phyloP scores from a whole-genome alignment of 2,329 filamentous ascomycete species.

The Botryotinia globosa region DNA sequence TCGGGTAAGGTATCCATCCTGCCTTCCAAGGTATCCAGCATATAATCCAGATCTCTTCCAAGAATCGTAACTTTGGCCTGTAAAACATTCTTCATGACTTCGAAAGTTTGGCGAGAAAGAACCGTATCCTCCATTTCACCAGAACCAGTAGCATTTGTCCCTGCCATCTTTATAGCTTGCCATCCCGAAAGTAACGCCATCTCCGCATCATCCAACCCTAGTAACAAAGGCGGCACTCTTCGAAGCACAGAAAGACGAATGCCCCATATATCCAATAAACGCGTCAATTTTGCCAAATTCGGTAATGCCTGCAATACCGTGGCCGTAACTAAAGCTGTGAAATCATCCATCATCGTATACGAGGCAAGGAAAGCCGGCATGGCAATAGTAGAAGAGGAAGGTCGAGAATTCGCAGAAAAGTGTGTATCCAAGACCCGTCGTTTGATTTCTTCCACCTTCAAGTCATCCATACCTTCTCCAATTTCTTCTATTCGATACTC shows the following conservation, averaged over 20 bases:
- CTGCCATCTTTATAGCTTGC: slow-evolving; percentile 51
- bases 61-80: slow-evolving; percentile 66
- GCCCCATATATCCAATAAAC: slow-evolving; percentile 74
- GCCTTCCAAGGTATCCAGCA: slow-evolving; percentile 85
- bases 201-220: slow-evolving; percentile 64
- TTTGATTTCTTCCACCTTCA: slow-evolving; percentile 86
- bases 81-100: slow-evolving; percentile 61
- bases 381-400: slow-evolving; percentile 47
- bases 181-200: slow-evolving; percentile 64
- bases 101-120: slow-evolving; percentile 45
- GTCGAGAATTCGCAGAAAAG: slow-evolving; percentile 59
- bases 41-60: slow-evolving; percentile 73
- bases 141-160: slow-evolving; percentile 21
- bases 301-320: slow-evolving; percentile 89
- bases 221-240: slow-evolving; percentile 67
- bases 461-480: slow-evolving; percentile 60
- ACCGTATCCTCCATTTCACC: slow-evolving; percentile 19
- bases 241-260: slow-evolving; percentile 72
- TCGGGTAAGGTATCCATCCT: slow-evolving; percentile 81
- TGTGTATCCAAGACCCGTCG: slow-evolving; percentile 80
- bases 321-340: slow-evolving; percentile 85
- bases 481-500: slow-evolving; percentile 75
- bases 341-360: slow-evolving; percentile 78
- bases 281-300: slow-evolving; percentile 69
- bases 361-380: slow-evolving; percentile 45